Conservation (phyloP, 371 early-diverging fungal species). For the Actinomucor elegans region DNA sequence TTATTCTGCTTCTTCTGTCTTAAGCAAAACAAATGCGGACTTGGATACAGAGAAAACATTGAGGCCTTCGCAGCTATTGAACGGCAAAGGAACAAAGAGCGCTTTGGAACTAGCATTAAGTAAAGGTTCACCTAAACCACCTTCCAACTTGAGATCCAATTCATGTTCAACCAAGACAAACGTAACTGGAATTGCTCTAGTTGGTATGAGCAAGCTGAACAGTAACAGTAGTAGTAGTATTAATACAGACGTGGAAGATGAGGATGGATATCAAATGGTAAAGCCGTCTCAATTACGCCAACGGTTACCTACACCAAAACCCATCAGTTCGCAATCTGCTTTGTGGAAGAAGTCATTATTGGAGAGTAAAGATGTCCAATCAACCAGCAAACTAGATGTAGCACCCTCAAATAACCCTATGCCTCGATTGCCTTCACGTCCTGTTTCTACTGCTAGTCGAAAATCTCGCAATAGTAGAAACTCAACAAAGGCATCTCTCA, state of each 20-base stretch:
- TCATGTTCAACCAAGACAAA: not conserved
- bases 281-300: slow-evolving; percentile 44
- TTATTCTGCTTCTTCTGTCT: slow-evolving; percentile 19
- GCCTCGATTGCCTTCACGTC: slow-evolving; percentile 43
- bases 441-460: slow-evolving; percentile 24
- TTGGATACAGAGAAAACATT: not conserved
- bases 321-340: not conserved
- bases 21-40: not conserved
- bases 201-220: slow-evolving; percentile 5
- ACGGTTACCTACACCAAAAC: not conserved
- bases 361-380: no score
- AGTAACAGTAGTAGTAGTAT: not conserved
- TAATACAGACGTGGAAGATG: slow-evolving; percentile 18
- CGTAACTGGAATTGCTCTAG: slow-evolving; percentile 9
- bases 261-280: slow-evolving; percentile 42
- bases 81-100: slow-evolving; percentile 6
- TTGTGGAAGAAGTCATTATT: no score
- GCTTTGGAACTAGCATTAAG: slow-evolving; percentile 17
- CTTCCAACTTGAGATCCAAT: not conserved
- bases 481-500: not conserved
- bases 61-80: slow-evolving; percentile 7
- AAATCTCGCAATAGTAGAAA: slow-evolving; percentile 15
- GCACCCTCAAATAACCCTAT: slow-evolving; percentile 30
- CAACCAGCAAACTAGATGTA: not conserved
- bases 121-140: slow-evolving; percentile 5